A percentile compares a stretch with the other conserved stretches of the same genome.
Conservation (phyloP, 345 rosid species). For the Odontarrhena argentea region DNA sequence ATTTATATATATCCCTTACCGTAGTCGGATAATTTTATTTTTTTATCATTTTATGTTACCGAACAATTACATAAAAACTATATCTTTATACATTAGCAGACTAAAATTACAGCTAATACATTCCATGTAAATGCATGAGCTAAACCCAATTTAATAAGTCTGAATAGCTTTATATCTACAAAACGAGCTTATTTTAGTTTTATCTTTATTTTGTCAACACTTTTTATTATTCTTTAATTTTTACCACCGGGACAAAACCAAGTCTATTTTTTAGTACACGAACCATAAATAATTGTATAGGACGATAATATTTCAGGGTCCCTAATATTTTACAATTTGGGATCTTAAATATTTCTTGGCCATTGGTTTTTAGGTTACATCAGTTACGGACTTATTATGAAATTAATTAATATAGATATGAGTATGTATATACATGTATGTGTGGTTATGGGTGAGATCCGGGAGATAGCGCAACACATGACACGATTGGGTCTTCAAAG, state of each 20-base stretch:
- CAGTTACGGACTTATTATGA: slow-evolving; percentile 4
- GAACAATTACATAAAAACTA: neutral
- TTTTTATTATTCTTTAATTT: too few species aligned
- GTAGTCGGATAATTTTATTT: too few species aligned
- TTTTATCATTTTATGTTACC: neutral
- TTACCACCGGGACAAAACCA: neutral
- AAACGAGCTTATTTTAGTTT: too few species aligned
- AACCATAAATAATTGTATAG: neutral
- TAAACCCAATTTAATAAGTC: neutral
- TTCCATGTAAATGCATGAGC: neutral
- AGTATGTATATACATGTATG: too few species aligned
- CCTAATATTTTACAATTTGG: neutral
- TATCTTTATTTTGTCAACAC: neutral
- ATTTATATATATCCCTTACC: too few species aligned
- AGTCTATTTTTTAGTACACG: neutral
- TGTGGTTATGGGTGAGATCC: slow-evolving; percentile 18
- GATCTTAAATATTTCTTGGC: neutral
- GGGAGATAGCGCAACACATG: slow-evolving; percentile 19
- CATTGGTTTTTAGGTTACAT: slow-evolving; percentile 24
- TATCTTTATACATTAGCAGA: neutral
- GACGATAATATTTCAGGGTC: neutral
- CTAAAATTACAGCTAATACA: neutral
- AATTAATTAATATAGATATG: neutral
- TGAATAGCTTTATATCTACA: too few species aligned
- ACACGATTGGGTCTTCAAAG: slow-evolving; percentile 22